These are phyloP conservation scores for Spinellus fusiger DNA, from an alignment of 192 early-diverging fungal species.

Conservation along the genomic window DNA sequence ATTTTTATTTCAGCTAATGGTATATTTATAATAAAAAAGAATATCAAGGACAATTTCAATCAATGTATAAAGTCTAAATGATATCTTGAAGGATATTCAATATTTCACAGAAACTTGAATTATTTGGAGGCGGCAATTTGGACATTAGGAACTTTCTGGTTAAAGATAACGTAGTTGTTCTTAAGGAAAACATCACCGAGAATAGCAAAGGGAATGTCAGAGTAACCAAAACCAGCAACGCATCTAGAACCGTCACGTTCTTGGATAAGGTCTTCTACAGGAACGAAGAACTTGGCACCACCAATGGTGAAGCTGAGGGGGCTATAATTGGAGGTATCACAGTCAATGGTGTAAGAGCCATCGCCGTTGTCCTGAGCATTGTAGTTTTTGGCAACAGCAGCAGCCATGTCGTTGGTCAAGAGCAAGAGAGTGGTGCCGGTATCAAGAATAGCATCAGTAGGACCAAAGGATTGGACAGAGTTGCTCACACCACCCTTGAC, in stretches of 20 bases:
- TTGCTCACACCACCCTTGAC: not conserved
- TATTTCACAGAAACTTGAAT: no score
- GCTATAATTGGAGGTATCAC: slow-evolving; percentile 13
- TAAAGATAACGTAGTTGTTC: slow-evolving; percentile 42
- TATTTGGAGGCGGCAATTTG: slow-evolving; percentile 26
- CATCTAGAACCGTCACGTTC: slow-evolving; percentile 30
- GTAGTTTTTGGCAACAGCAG: slow-evolving; percentile 5
- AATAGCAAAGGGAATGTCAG: slow-evolving; percentile 32
- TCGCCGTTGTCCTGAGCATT: slow-evolving; percentile 17
- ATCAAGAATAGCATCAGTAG: slow-evolving; percentile 54
- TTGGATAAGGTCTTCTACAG: slow-evolving; percentile 24
- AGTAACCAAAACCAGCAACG: slow-evolving; percentile 32
- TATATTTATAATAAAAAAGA: no score
- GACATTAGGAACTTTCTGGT: slow-evolving; percentile 24
- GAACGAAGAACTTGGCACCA: slow-evolving; percentile 26
- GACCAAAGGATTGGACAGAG: slow-evolving; percentile 8
- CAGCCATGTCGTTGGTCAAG: slow-evolving; percentile 27
- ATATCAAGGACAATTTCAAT: no score
- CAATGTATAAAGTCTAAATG: no score
- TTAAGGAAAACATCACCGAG: slow-evolving; percentile 47
- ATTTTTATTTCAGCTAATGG: no score
- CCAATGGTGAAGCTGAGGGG: slow-evolving; percentile 31
- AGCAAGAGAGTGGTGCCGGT: slow-evolving; percentile 62
- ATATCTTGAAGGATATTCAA: no score
- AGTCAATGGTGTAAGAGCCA: slow-evolving; percentile 19